Evolutionary conservation across 305 asterid species (phyloP).

Genomic region (Solanum hybrid): DNA sequence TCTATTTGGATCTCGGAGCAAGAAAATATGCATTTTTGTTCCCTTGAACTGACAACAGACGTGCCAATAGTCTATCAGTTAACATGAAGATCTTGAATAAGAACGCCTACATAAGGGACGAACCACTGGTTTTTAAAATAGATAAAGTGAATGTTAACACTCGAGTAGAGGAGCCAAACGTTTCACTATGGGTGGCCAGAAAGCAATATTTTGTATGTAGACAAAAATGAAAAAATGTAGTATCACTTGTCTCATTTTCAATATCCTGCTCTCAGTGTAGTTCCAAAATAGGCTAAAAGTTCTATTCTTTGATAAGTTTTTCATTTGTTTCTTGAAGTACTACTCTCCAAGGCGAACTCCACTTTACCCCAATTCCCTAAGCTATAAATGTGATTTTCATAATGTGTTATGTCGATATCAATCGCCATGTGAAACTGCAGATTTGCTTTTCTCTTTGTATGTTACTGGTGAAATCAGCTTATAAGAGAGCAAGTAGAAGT

Average conservation of each 20-base stretch:
- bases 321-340: not conserved
- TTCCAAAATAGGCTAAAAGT: not conserved
- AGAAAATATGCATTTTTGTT: not conserved
- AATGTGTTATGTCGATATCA: not conserved
- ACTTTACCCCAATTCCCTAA: not conserved
- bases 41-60: not conserved
- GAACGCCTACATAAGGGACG: not conserved
- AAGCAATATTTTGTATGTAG: not conserved
- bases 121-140: not conserved
- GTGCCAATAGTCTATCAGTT: not conserved
- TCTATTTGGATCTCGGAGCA: not conserved
- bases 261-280: not conserved
- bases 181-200: not conserved
- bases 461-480: not conserved
- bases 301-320: not conserved
- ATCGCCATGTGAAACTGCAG: not conserved
- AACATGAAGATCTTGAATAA: not conserved
- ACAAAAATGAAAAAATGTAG: not conserved
- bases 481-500: not conserved
- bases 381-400: not conserved
- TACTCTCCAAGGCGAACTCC: not conserved
- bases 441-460: not conserved
- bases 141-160: not conserved
- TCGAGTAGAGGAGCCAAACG: not conserved
- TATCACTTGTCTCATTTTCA: not conserved